phyloP scores from a whole-genome alignment of 148 eudicot species.

The Vaccinium vitisidaea region DNA sequence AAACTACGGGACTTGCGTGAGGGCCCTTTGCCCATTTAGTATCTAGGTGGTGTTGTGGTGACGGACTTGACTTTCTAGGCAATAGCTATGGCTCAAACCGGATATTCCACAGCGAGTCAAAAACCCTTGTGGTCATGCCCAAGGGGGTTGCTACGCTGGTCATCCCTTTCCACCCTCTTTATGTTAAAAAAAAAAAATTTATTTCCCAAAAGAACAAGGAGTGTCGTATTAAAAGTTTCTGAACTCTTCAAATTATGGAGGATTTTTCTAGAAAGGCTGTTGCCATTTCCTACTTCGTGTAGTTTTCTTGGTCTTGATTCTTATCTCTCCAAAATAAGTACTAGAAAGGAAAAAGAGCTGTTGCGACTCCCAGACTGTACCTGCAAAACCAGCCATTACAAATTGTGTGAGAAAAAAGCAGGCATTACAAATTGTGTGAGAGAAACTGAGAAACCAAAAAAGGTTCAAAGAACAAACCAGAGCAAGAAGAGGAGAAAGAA shows the following conservation, averaged over 20 bases:
- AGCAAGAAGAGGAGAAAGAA: not conserved
- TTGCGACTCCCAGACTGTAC: not conserved
- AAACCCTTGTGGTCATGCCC: too few relatives aligned
- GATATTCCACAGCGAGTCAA: too few relatives aligned
- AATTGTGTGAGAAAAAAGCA: too few relatives aligned
- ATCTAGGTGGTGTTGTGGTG: too few relatives aligned
- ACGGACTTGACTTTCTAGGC: too few relatives aligned
- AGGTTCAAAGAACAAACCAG: not conserved
- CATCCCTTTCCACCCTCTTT: too few relatives aligned
- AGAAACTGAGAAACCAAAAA: not conserved
- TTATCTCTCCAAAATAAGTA: not conserved
- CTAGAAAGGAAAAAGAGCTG: not conserved
- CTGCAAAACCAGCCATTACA: not conserved
- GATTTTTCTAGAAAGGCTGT: not conserved
- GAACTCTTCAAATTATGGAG: not conserved
- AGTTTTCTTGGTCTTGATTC: not conserved
- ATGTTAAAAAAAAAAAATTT: too few relatives aligned
- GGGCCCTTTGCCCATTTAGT: too few relatives aligned
- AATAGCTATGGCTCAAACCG: too few relatives aligned
- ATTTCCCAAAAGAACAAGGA: not conserved
- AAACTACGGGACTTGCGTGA: too few relatives aligned
- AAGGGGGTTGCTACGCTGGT: too few relatives aligned
- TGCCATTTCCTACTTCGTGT: not conserved
- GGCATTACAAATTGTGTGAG: too few relatives aligned
- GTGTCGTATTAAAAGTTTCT: not conserved